Evolutionary conservation across 2,329 filamentous ascomycete species (phyloP), one percentile per base, ranked within the genome.

Genomic region (Claviceps lovelessii): DNA sequence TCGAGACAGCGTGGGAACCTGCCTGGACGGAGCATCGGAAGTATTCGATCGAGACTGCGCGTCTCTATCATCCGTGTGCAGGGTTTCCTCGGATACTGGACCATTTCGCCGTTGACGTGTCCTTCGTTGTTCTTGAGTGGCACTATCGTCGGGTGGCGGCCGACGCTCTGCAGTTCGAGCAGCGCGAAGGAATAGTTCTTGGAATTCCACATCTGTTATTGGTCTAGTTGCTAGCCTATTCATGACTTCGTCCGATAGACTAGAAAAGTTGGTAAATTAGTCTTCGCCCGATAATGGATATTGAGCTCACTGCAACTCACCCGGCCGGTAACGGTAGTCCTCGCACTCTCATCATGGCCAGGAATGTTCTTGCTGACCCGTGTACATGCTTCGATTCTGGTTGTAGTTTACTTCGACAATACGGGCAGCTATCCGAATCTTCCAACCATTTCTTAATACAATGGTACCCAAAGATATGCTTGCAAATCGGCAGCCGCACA

Each of bases 391-490:
- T 68, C 8, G 63, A 61, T 56, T 81, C 76, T 2, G 78, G 77
- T 3, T 73, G 77, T 29, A 85, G 69, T 60, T 81, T 81, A 58
- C 80, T 75, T 31, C 81, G 76, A 64, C 81, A 85, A 61, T 84
- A 84, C 0, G 81, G 81, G 59, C 81, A 85, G 54, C 72, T 81
- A 59, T 81, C 76, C 1, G 78, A 78, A 49, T 83, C 78, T 53
- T 79, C 72, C 46, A 85, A 75, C 81, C 81, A 85, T 59, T 79
- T 83, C 63, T 78, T 81, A 58, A 85, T 80, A 64, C 81, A 85
- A 59, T 77, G 73, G 55, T 83, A 74, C 19, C 81, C 81, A 63
- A 85, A 85, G 7, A 84, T 65, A 60, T 85, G 81, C 59, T 78
- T 80, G 70, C 81, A 85, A 59, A 74, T 77, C 2, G 81, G 81